Base-by-base conservation (phyloP, 2,329 filamentous ascomycete genomes). In the Fusarium mangiferae region DNA sequence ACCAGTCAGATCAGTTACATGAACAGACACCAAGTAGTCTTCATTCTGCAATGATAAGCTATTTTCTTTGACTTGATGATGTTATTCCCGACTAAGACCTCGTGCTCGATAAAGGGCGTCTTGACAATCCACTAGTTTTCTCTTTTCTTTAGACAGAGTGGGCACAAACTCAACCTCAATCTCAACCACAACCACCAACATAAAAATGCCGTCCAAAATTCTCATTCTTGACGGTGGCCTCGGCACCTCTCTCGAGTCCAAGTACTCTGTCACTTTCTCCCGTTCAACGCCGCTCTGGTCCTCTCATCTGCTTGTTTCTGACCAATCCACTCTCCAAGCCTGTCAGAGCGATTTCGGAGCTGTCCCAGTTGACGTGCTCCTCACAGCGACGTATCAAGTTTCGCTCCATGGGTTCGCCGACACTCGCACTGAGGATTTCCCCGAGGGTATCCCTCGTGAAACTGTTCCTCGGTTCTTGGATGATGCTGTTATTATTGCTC, bases 321-420 rank as follows among this genome's bases (percentile, higher is more conserved):
- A 87, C 72, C 85, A 84, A 6, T 73, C 82, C 13, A 89, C 86
- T 2, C 85, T 92, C 14, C 80, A 85, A 66, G 81, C 82, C 36
- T 90, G 89, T 78, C 90, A 92, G 77, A 77, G 78, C 59, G 87
- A 87, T 72, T 92, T 92, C 78, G 85, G 83, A 59, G 68, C 77
- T 13, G 86, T 88, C 4, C 90, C 89, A 41, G 87, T 88, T 62
- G 90, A 93, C 77, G 84, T 93, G 35, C 80, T 93, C 26, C 85
- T 91, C 52, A 93, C 90, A 15, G 91, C 90, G 13, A 93, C 91
- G 1, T 93, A 93, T 79, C 91, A 93, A 78, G 83, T 88, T 3
- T 91, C 89, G 1, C 79, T 85, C 13, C 82, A 87, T 17, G 90
- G 88, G 0, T 92, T 93, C 73, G 79, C 80, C 7, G 82, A 82